Evolutionary conservation across 257 asterid genomes (phyloP), one percentile per base, ranked within the genome.

Genomic region (Primulina huaijiensis): DNA sequence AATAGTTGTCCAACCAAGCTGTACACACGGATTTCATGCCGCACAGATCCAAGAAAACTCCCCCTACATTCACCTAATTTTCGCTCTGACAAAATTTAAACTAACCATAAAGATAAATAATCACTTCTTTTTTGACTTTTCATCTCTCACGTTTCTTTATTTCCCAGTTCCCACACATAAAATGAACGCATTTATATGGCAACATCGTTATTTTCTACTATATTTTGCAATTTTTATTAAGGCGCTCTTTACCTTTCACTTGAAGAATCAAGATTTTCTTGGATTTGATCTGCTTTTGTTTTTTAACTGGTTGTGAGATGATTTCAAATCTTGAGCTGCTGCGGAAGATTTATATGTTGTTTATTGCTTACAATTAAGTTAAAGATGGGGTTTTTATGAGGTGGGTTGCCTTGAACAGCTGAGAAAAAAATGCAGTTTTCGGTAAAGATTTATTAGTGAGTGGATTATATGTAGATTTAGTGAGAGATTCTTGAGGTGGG

Each of bases 251-350:
- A 75, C 84, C 85, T 77, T 85, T 81, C 81, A 78, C 58, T 69
- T 69, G 70, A 82, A 76, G 80, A 76, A 73, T 81, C 87, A 80
- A 74, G 77, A 73, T 76, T 85, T 91, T 85, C 94, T 76, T 78
- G 60, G 82, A 84, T 88, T 86, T 89, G 97, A 91, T 91, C 96
- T 89, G 82, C 95, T 81, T 69, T 75, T 75, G 62, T 73, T 77
- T 76, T 62, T 40, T 53, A 79, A 70, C 72, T 17, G 61, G 67
- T 75, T 61, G 84, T 73, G 14, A 9, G 38, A 76, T 81, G 88
- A 86, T 86, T 86, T 82, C 70, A 74, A 78, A 77, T 75, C 67
- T 74, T 66, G 79, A 74, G 71, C 74, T 78, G 40, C 79, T 82
- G 76, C 77, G 84, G 81, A 82, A 72, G 78, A 74, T 83, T 60